phyloP scores from a whole-genome alignment of 305 asterid species.

The Solanum hybrid region DNA sequence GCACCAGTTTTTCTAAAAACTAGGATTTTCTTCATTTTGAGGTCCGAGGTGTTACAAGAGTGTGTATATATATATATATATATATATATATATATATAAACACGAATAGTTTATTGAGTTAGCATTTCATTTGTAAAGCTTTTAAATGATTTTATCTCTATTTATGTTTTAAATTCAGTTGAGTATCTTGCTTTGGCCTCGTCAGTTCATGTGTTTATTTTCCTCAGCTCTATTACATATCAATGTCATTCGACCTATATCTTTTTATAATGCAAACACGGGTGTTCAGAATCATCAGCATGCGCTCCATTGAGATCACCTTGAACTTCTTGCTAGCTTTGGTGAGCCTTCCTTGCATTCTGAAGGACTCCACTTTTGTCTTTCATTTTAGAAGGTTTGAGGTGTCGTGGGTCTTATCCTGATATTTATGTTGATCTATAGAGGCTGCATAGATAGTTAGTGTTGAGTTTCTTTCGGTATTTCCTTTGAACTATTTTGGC shows the following conservation, averaged over 20 bases:
- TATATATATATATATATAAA: no score
- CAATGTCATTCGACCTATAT: neutral
- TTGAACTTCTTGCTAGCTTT: neutral
- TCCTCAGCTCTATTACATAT: neutral
- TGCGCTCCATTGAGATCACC: neutral
- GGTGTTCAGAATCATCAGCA: neutral
- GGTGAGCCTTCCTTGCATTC: neutral
- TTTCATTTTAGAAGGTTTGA: neutral
- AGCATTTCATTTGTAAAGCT: neutral
- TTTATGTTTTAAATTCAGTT: neutral
- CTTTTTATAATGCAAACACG: neutral
- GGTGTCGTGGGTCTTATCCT: neutral
- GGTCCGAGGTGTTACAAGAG: no score
- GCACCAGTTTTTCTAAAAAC: no score
- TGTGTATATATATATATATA: no score
- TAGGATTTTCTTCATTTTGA: no score
- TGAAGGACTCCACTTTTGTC: neutral
- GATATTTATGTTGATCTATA: neutral
- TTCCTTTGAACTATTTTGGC: neutral
- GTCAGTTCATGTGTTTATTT: no score
- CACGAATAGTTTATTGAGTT: no score
- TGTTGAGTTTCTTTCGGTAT: no score
- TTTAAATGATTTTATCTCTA: neutral
- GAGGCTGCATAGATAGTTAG: neutral
- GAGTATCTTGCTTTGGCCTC: neutral